Evolutionary conservation across 257 asterid genomes (phyloP).

Genomic region (Jasminum sambac): DNA sequence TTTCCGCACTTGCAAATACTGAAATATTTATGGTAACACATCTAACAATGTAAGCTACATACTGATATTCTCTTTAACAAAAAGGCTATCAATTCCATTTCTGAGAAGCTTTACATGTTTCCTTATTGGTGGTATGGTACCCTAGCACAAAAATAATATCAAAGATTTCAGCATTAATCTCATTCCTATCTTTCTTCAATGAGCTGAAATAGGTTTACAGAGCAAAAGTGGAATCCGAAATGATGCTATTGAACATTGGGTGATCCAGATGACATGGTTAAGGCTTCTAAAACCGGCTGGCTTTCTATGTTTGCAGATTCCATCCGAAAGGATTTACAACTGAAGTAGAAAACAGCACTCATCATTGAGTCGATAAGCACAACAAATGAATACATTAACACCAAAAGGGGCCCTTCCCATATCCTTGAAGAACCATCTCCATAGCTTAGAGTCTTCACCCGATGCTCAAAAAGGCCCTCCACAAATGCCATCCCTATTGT

Average conservation of each 20-base stretch:
- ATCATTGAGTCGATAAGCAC: conserved; percentile 84
- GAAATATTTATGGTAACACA: conserved; percentile 11
- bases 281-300: conserved; percentile 63
- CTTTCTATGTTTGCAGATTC: conserved; percentile 57
- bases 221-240: neutral
- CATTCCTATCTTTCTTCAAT: conserved; percentile 6
- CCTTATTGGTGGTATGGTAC: conserved; percentile 4
- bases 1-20: conserved; percentile 6
- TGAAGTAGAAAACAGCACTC: conserved; percentile 89
- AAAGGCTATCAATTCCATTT: conserved; percentile 3
- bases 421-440: conserved; percentile 90
- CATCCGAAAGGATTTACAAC: conserved; percentile 79
- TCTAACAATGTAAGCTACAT: neutral
- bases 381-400: conserved; percentile 76
- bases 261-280: conserved; percentile 42
- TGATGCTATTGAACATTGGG: conserved; percentile 38
- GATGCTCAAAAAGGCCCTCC: conserved; percentile 88
- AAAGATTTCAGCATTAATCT: neutral
- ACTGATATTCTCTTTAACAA: conserved; percentile 3
- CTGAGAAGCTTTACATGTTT: conserved; percentile 29
- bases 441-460: conserved; percentile 86
- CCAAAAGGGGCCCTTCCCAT: conserved; percentile 98
- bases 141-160: neutral
- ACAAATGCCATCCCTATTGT: conserved; percentile 85
- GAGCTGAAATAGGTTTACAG: conserved; percentile 21